Evolutionary conservation across 1,284 basidiomycete genomes (phyloP), one percentile per base, ranked within the genome.

Genomic region (Ustilago nuda): DNA sequence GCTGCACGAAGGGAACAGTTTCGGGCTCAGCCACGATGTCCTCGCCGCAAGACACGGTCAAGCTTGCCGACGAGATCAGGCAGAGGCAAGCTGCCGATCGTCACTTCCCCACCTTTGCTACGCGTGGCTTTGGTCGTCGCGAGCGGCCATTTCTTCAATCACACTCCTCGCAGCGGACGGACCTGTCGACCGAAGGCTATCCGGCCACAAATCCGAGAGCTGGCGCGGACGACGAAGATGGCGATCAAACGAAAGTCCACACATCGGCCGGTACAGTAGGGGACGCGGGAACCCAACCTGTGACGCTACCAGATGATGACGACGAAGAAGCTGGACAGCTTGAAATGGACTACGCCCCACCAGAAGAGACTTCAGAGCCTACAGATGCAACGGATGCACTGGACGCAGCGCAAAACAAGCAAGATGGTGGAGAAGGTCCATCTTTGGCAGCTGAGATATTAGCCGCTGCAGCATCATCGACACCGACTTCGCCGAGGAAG

Each of bases 281-380:
- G 0, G 57, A 11, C n/a, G 9, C 53, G 53, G 32, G n/a, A 13
- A 35, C 23, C 15, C 59, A 56, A 19, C 41, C 57, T 4, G 46
- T 70, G 30, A 61, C 37, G 9, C 61, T 68, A 17, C 56, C 70
- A 7, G 70, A 72, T 35, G 70, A 70, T 17, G 75, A 72, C 46
- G 75, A 77, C 37, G 70, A 76, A 57, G 74, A 69, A 12, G 75
- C 70, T 19, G 69, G 70, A 23, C 50, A 66, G 32, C 75, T 77
- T 43, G 75, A 77, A 37, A 72, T 77, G 75, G 75, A 77, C 58
- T 77, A 73, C 19, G 66, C 60, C 1, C 64, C 60, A 3, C 27
- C 54, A 11, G 59, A 51, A 17, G 41, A 54, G 32, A 27, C 51
- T 8, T 4, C 52, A 41, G 37, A 13, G 2, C 17, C n/a, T 2